phyloP scores from a whole-genome alignment of 192 early-diverging fungal species.

The Phycomyces blakesleeanus region DNA sequence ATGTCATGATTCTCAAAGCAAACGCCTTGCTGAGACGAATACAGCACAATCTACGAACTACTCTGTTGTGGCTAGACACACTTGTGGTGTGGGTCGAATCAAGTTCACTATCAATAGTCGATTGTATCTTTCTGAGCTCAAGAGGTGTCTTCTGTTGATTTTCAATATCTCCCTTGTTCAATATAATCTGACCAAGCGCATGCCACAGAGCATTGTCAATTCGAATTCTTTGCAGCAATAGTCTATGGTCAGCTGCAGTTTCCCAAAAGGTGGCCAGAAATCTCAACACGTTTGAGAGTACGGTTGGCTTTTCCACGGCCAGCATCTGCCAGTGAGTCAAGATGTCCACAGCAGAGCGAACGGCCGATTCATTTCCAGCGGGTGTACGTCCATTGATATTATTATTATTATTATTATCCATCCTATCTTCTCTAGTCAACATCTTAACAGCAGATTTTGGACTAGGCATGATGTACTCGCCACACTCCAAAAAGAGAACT shows the following conservation, averaged over 20 bases:
- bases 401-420: too few species aligned
- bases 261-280: conserved; percentile 49
- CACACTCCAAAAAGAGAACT: conserved; percentile 32
- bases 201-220: conserved; percentile 44
- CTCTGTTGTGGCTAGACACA: background rate
- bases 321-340: conserved; percentile 31
- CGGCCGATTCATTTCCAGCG: conserved; percentile 25
- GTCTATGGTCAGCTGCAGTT: conserved; percentile 38
- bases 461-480: conserved; percentile 29
- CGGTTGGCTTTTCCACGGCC: conserved; percentile 29
- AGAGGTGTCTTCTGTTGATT: background rate
- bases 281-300: conserved; percentile 40
- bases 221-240: conserved; percentile 33
- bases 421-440: conserved; percentile 24
- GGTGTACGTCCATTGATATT: conserved; percentile 17
- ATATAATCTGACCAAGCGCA: conserved; percentile 32
- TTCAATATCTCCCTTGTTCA: conserved; percentile 12
- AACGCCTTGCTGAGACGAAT: conserved; percentile 18
- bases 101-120: background rate
- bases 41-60: conserved; percentile 22
- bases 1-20: conserved; percentile 16
- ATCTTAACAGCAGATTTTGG: conserved; percentile 30
- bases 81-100: background rate
- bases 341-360: conserved; percentile 39
- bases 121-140: background rate